These are phyloP conservation scores for Astrocystis sublimbata DNA, from an alignment of 495 filamentous ascomycete species.

Conservation along the genomic window DNA sequence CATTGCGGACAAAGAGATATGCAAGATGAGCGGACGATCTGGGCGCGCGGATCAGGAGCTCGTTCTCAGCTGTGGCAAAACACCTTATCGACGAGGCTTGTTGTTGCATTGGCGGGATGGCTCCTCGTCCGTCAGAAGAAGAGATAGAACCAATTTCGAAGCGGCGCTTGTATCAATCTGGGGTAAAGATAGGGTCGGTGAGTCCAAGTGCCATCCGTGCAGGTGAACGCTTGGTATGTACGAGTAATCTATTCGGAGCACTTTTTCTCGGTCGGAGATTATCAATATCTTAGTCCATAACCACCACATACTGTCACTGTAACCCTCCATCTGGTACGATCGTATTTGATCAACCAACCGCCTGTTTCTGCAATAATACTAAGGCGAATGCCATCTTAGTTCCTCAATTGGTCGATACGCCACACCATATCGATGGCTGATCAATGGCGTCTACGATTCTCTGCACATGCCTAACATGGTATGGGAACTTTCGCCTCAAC, in stretches of 20 bases:
- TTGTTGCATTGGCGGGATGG: neutral
- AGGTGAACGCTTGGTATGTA: neutral
- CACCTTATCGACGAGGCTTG: constrained; percentile 1
- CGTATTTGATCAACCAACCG: neutral
- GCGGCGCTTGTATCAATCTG: neutral
- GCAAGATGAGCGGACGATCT: constrained; percentile 10
- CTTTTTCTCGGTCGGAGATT: constrained; percentile 5
- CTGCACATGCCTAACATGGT: constrained; percentile 10
- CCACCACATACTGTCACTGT: neutral
- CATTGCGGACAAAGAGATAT: neutral
- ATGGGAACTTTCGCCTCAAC: neutral
- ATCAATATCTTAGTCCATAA: neutral
- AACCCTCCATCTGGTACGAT: neutral
- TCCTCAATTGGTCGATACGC: neutral
- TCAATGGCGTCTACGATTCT: neutral
- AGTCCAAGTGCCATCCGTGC: neutral
- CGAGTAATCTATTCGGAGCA: neutral
- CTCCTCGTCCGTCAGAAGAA: neutral
- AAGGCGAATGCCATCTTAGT: neutral
- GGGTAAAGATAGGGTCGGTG: neutral
- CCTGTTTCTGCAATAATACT: neutral
- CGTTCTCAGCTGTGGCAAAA: neutral
- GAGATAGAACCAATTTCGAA: neutral
- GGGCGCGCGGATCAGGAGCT: neutral
- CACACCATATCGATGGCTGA: neutral